Percentiles rank a stretch among this genome's conserved stretches.
Evolutionary conservation across 345 rosid species (phyloP).

Genomic region (Turritis glabra): DNA sequence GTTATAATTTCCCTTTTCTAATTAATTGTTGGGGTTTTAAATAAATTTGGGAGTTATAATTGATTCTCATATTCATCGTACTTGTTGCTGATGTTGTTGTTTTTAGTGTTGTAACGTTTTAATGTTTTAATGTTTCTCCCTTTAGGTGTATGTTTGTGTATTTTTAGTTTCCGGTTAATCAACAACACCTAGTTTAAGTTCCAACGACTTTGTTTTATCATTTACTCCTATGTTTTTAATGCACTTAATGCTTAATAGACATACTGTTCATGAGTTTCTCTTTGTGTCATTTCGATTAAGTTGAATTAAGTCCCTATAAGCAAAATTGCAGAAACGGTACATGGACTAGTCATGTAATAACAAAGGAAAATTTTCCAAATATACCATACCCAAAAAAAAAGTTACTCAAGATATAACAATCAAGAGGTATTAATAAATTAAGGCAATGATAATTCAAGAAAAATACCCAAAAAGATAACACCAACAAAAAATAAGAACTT

Average conservation of each 20-base stretch:
- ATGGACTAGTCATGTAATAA: too few species aligned
- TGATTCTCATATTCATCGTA: slow-evolving; percentile 21
- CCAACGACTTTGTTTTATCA: background rate
- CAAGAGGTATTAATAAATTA: background rate
- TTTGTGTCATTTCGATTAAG: too few species aligned
- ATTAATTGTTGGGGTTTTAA: slow-evolving; percentile 19
- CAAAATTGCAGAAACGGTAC: too few species aligned
- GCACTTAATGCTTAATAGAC: background rate
- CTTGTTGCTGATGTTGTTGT: slow-evolving; percentile 1
- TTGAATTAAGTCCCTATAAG: background rate
- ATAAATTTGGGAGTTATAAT: slow-evolving; percentile 19
- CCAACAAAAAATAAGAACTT: background rate
- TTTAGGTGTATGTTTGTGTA: background rate
- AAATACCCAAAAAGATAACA: background rate
- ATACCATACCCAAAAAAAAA: too few species aligned
- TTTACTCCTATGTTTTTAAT: background rate
- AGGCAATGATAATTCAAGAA: background rate
- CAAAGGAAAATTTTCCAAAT: too few species aligned
- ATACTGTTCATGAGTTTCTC: background rate
- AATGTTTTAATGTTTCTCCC: background rate
- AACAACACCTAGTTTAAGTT: slow-evolving; percentile 2
- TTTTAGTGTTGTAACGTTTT: background rate
- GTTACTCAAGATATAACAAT: background rate
- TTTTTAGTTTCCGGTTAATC: background rate
- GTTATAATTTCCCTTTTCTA: background rate